A percentile compares a stretch with the other conserved stretches of the same genome.
Evolutionary conservation across 192 early-diverging fungal genomes (phyloP).

Genomic region (Linnemannia hyalina): DNA sequence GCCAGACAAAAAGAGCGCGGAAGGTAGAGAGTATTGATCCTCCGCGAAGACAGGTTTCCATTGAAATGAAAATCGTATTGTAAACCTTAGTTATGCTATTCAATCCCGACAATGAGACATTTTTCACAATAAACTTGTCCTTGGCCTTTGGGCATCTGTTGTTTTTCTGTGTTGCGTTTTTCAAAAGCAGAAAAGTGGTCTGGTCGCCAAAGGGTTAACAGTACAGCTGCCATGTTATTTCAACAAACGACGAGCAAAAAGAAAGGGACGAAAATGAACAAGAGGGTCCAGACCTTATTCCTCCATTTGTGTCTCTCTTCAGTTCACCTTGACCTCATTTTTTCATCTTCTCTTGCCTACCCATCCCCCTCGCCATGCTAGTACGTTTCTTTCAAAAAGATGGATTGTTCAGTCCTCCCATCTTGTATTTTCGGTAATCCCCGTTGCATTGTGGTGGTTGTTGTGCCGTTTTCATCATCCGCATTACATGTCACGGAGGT

Average conservation of each 20-base stretch:
- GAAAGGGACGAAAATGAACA: not conserved
- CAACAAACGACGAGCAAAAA: not conserved
- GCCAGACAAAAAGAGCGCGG: not conserved
- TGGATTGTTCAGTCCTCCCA: not conserved
- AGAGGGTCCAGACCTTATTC: not conserved
- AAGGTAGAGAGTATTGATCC: not conserved
- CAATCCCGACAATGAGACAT: not conserved
- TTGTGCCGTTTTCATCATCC: not conserved
- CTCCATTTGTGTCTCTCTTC: not conserved
- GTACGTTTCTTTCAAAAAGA: not conserved
- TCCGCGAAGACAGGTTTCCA: not conserved
- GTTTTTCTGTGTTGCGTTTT: not conserved
- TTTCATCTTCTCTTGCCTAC: not conserved
- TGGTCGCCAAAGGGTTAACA: not conserved
- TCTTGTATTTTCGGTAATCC: not conserved
- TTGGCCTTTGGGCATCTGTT: not conserved
- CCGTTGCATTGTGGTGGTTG: not conserved
- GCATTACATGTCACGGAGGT: constrained; percentile 3
- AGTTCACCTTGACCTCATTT: not conserved
- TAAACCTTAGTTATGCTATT: not conserved
- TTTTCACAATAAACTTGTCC: not conserved
- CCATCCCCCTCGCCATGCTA: not conserved
- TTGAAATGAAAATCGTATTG: not conserved
- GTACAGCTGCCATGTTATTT: not conserved
- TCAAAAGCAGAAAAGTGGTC: not conserved